Evolutionary conservation across 345 rosid genomes (phyloP).

Genomic region (Murraya koenigii): DNA sequence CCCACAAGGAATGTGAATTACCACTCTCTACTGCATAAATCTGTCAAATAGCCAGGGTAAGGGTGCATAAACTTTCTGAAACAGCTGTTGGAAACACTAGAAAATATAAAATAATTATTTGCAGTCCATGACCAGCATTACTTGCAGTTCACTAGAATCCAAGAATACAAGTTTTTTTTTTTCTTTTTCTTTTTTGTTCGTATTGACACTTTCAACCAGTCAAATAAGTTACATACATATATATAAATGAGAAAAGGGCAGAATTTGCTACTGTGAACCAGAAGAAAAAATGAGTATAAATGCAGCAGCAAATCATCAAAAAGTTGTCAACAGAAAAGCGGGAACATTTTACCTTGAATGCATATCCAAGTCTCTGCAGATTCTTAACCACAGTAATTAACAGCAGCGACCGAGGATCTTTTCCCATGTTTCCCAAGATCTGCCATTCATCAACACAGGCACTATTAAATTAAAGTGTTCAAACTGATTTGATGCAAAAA

Average conservation of each 20-base stretch:
- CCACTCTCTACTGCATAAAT: conserved; percentile 63
- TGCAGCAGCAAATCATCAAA: not conserved
- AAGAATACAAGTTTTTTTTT: too few relatives aligned
- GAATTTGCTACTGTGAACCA: conserved; percentile 3
- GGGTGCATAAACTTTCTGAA: conserved; percentile 36
- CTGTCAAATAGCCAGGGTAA: conserved; percentile 43
- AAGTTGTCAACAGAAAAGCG: conserved; percentile 10
- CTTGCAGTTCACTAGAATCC: not conserved
- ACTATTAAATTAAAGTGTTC: conserved; percentile 17
- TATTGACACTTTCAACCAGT: not conserved
- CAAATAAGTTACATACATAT: not conserved
- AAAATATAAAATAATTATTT: not conserved
- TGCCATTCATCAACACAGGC: conserved; percentile 36
- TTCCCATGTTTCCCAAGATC: conserved; percentile 77
- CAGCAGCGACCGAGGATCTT: conserved; percentile 68
- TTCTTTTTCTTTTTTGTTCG: not conserved
- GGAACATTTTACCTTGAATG: conserved; percentile 51
- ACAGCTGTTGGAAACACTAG: conserved; percentile 7
- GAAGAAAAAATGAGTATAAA: not conserved
- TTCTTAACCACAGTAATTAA: conserved; percentile 74
- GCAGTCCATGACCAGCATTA: conserved; percentile 1
- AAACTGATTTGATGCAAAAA: not conserved
- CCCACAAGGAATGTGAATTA: conserved; percentile 58
- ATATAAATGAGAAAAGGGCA: not conserved
- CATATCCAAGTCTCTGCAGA: conserved; percentile 79